Evolutionary conservation across 169 alveolate genomes (phyloP), one percentile per base, ranked within the genome.

Genomic region (Plasmodium gallinaceum): DNA sequence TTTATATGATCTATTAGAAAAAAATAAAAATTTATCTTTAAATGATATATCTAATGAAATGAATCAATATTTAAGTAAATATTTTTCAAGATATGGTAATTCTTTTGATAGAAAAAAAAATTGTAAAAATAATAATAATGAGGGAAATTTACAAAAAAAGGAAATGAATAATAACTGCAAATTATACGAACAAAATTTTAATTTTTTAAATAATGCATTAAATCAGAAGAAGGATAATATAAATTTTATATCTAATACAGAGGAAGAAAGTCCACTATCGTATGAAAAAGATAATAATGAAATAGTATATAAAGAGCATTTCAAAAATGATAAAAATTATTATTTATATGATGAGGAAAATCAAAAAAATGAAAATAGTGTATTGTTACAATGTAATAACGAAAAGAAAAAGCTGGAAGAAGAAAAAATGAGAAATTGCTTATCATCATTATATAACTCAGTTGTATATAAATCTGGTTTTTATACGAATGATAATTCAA

Each of bases 361-460:
- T 39, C 37, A 69, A 3, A 74, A 57, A 6, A 52, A 32, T 5
- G 86, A 45, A 54, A 10, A 16, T 20, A 18, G 18, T 58, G 52
- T 54, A 43, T 12, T n/a, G 9, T 58, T 39, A 0, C 24, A 60
- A 20, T 48, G 22, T 20, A 51, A 22, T 32, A 10, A 32, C 42
- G 8, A 45, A 22, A 43, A n/a, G 61, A 52, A 12, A 7, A 74
- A 20, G 12, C 16, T n/a, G 22, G 10, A 26, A 9, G 89, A 46
- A 20, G 24, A 46, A 1, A 58, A 45, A 60, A 74, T 26, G 32
- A 74, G 60, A 18, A 37, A 74, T 22, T 58, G 48, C 61, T 64
- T 58, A 9, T 74, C 88, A 1, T 58, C 88, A 7, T 16, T 74
- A 6, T 74, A 24, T 16, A 74, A 43, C 20, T 43, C 71, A 0